Conservation (phyloP, 495 filamentous ascomycete species). For the Talaromyces liani region DNA sequence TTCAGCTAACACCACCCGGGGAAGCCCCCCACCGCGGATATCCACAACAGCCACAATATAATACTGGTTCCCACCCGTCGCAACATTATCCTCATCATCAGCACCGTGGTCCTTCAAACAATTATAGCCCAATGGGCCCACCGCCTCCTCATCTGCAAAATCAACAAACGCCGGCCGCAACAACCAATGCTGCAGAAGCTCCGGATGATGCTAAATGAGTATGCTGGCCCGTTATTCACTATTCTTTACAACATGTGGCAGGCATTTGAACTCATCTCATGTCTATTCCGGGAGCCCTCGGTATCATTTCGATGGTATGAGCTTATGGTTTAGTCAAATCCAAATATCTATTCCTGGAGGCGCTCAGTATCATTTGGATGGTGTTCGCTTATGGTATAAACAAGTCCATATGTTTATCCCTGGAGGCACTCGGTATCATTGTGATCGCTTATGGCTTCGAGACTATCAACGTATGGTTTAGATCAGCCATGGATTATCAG, state of each 20-base stretch:
- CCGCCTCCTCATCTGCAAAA: slow-evolving; percentile 35
- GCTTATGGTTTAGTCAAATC: neutral
- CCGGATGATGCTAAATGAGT: slow-evolving; percentile 53
- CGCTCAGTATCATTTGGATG: neutral
- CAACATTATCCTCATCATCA: slow-evolving; percentile 58
- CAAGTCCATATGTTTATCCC: neutral
- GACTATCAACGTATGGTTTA: neutral
- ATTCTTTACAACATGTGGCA: neutral
- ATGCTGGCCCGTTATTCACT: neutral
- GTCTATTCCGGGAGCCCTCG: neutral
- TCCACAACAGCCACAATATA: slow-evolving; percentile 53
- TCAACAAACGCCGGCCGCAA: slow-evolving; percentile 29
- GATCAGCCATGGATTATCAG: neutral
- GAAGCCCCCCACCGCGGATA: slow-evolving; percentile 52
- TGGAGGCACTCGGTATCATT: neutral
- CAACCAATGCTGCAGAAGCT: slow-evolving; percentile 33
- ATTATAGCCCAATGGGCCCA: slow-evolving; percentile 48
- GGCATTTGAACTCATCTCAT: neutral
- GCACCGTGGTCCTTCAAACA: slow-evolving; percentile 52
- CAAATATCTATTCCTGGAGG: neutral
- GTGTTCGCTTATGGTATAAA: neutral
- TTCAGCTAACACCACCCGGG: slow-evolving; percentile 20
- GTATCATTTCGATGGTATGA: neutral
- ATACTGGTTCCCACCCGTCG: slow-evolving; percentile 56
- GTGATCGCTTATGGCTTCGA: neutral